Percentiles rank a stretch among this genome's conserved stretches.
Conservation (phyloP, 2,329 filamentous ascomycete species). For the Cordyceps militaris region DNA sequence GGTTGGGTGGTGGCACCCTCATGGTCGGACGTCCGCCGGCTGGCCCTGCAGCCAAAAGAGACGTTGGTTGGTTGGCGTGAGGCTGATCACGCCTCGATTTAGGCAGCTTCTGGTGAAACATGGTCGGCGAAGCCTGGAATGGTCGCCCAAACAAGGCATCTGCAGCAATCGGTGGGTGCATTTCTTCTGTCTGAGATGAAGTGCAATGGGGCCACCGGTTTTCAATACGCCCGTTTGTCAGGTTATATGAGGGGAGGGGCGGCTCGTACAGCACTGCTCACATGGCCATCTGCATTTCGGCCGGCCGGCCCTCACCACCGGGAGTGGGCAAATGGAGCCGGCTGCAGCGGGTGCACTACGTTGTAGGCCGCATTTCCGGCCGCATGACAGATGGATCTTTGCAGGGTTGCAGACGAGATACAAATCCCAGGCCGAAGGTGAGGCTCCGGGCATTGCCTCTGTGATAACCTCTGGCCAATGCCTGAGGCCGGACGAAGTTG, state of each 20-base stretch:
- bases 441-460: not conserved
- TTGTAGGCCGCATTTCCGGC: conserved; percentile 9
- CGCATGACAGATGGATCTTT: conserved; percentile 5
- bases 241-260: not conserved
- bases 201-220: not conserved
- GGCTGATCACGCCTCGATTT: not conserved
- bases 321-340: not conserved
- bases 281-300: not conserved
- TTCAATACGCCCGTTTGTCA: not conserved
- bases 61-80: not conserved
- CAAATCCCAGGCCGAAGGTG: not conserved
- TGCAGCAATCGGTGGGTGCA: too few relatives aligned
- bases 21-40: conserved; percentile 1
- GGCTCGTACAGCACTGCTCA: not conserved
- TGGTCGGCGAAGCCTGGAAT: not conserved
- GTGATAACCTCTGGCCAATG: not conserved
- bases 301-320: not conserved
- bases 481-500: not conserved
- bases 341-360: conserved; percentile 3
- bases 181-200: not conserved
- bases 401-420: conserved; percentile 1
- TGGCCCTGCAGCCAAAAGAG: not conserved
- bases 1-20: conserved; percentile 1
- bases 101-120: not conserved
- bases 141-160: not conserved